Percentiles rank a stretch among this genome's conserved stretches.
Evolutionary conservation across 1,284 basidiomycete species (phyloP).

Genomic region (Fomitopsis betulina): DNA sequence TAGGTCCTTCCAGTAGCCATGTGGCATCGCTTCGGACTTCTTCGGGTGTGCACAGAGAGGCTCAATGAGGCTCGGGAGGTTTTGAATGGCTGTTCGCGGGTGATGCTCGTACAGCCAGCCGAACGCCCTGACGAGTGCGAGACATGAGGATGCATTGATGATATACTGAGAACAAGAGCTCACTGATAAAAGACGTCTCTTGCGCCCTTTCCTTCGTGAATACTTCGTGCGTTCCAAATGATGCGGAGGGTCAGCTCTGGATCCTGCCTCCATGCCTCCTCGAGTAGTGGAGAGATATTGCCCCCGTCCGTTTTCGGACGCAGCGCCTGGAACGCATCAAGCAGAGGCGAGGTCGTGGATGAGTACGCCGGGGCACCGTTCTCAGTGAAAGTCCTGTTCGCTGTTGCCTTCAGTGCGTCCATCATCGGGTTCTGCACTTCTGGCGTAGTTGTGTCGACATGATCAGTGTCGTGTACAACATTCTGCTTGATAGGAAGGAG

Average conservation of each 20-base stretch:
- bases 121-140: slow-evolving; percentile 37
- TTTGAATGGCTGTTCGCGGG: slow-evolving; percentile 58
- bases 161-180: slow-evolving; percentile 13
- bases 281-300: slow-evolving; percentile 31
- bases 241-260: slow-evolving; percentile 47
- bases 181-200: slow-evolving; percentile 51
- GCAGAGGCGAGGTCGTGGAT: slow-evolving; percentile 42
- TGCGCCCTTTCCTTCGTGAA: slow-evolving; percentile 56
- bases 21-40: slow-evolving; percentile 30
- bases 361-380: slow-evolving; percentile 43
- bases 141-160: neutral
- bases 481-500: slow-evolving; percentile 34
- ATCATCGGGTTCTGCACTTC: slow-evolving; percentile 42
- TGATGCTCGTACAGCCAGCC: slow-evolving; percentile 63
- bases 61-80: slow-evolving; percentile 35
- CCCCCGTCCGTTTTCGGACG: slow-evolving; percentile 19
- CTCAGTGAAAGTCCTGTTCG: slow-evolving; percentile 38
- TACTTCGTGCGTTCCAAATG: slow-evolving; percentile 59
- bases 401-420: slow-evolving; percentile 38
- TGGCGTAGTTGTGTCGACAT: neutral
- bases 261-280: slow-evolving; percentile 49
- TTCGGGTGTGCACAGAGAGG: slow-evolving; percentile 36
- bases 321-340: slow-evolving; percentile 49
- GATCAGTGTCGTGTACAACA: neutral
- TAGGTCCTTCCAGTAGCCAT: slow-evolving; percentile 70